phyloP scores from a whole-genome alignment of 176 grass and related monocot genomes.

The Puccinellia tenuiflora region DNA sequence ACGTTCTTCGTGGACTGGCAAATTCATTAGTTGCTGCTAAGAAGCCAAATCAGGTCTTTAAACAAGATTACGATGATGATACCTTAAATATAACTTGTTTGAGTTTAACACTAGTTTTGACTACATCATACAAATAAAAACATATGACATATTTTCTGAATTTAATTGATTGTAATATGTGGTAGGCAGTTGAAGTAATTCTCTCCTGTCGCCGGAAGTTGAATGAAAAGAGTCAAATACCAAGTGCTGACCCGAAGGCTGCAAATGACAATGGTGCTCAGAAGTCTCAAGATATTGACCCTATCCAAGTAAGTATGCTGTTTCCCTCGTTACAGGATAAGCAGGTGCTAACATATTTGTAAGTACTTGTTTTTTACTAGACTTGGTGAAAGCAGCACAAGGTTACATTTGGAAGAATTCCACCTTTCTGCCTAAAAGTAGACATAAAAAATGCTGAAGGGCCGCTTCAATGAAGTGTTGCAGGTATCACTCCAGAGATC shows the following conservation, averaged over 20 bases:
- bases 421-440: background rate
- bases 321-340: background rate
- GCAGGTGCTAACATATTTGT: background rate
- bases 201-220: slow-evolving; percentile 61
- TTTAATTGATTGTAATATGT: slow-evolving; percentile 12
- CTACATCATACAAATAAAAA: background rate
- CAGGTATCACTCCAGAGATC: background rate
- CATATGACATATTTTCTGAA: slow-evolving; percentile 7
- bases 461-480: background rate
- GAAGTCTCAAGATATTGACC: slow-evolving; percentile 61
- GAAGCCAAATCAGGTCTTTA: slow-evolving; percentile 64
- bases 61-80: slow-evolving; percentile 6
- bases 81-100: background rate
- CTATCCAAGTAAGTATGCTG: slow-evolving; percentile 59
- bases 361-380: background rate
- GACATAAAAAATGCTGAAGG: background rate
- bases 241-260: slow-evolving; percentile 14
- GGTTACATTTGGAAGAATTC: background rate
- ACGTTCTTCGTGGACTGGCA: slow-evolving; percentile 77
- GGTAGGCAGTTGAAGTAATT: slow-evolving; percentile 79
- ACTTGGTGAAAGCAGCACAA: background rate
- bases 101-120: background rate
- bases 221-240: slow-evolving; percentile 50
- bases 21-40: slow-evolving; percentile 89
- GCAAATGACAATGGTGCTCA: slow-evolving; percentile 35